Base-by-base conservation (phyloP, 1,284 basidiomycete genomes). In the Ceratobasidium papillatum region DNA sequence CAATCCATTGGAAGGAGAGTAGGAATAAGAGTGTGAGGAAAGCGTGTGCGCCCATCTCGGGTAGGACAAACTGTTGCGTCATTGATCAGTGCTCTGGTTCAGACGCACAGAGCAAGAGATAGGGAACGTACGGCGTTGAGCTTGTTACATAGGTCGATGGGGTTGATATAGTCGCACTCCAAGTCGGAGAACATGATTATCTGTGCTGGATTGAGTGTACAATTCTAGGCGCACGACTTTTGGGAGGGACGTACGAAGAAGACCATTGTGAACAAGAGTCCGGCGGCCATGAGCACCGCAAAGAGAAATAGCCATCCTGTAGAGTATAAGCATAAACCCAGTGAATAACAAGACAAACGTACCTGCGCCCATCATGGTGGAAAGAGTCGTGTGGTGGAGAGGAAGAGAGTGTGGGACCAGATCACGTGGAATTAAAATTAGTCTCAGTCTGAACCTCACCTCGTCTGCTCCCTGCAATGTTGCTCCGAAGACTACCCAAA, bases 161-260 rank as follows among this genome's bases (percentile, higher is more conserved):
- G 97, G 86, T 99, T 99, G 87, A 99, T 98, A 86, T 99, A 99
- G 87, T 99, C 94, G 85, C 94, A 96, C 85, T 97, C 95, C 81
- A 98, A 86, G 86, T 98, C 96, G 61, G 94, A 96, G 88, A 99
- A 99, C 96, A 99, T 99, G 87, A 99, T 99, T 81, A 99, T 98
- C 97, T 99, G 79, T 32, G 19, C 27, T 41, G 68, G 22, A 71
- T 65, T 56, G 38, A 74, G 76, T n/a, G 64, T 19, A 34, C 3
- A 41, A 73, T 66, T 54, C 38, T 61, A 63, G 14, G 36, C 49
- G 61, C 51, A 58, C 56, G 22, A 71, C 43, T 43, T 63, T 34
- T 34, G 63, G 63, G 43, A 92, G 63, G 63, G 43, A 92, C 96
- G 82, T 80, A 98, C 95, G 84, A 97, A 98, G 87, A 98, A 98